A percentile compares a stretch with the other conserved stretches of the same genome.
Conservation (phyloP, 2,329 filamentous ascomycete genomes). For the Pseudogymnoascus sp. region DNA sequence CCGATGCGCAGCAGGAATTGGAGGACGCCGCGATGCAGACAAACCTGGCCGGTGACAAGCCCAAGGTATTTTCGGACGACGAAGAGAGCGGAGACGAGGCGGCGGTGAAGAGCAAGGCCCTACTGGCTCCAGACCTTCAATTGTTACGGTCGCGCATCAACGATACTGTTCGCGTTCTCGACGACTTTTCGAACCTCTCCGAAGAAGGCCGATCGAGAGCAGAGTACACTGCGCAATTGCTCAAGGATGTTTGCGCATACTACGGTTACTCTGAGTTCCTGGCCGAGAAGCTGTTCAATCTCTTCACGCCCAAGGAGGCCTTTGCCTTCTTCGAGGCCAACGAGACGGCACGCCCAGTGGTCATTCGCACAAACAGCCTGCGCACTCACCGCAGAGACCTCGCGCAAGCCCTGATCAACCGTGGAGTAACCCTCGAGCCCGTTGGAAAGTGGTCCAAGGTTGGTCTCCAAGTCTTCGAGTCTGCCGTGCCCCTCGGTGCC, state of each 20-base stretch:
- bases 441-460: constrained; percentile 99
- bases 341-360: constrained; percentile 85
- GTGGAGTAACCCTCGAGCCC: constrained; percentile 90
- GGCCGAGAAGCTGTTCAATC: constrained; percentile 89
- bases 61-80: constrained; percentile 53
- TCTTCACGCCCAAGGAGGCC: constrained; percentile 88
- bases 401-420: constrained; percentile 88
- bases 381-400: constrained; percentile 69
- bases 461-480: constrained; percentile 92
- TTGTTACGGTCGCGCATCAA: constrained; percentile 82
- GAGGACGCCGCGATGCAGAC: constrained; percentile 82
- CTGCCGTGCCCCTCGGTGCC: constrained; percentile 69
- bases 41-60: constrained; percentile 75
- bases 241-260: constrained; percentile 91
- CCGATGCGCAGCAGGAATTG: constrained; percentile 76
- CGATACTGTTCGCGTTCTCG: constrained; percentile 84
- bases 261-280: constrained; percentile 93
- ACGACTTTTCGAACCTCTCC: constrained; percentile 74
- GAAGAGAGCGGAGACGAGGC: constrained; percentile 54
- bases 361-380: constrained; percentile 94
- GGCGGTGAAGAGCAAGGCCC: constrained; percentile 49
- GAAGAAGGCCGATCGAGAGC: constrained; percentile 74
- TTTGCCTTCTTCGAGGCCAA: constrained; percentile 99
- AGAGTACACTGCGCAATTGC: constrained; percentile 78
- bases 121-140: constrained; percentile 82